Percentiles rank a stretch among this genome's conserved stretches.
Evolutionary conservation across 2,329 filamentous ascomycete genomes (phyloP).

Genomic region (Fusarium oxysporum): DNA sequence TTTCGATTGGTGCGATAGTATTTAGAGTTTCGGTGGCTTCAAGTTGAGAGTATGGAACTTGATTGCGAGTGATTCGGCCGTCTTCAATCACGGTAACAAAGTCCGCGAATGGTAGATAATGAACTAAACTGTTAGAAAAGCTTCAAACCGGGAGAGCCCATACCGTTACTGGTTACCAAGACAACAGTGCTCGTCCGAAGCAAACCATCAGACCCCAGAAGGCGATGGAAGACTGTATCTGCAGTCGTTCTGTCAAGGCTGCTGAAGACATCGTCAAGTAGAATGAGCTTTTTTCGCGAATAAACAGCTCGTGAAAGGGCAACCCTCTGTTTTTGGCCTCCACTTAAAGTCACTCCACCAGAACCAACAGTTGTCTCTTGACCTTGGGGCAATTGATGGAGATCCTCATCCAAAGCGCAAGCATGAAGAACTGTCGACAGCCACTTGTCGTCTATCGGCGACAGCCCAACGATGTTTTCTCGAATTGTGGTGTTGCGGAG

Average conservation of each 20-base stretch:
- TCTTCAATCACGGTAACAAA: slow-evolving; percentile 43
- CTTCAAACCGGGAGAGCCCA: rapidly evolving
- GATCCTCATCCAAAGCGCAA: slow-evolving; percentile 52
- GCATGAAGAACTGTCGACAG: slow-evolving; percentile 46
- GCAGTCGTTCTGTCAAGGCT: slow-evolving; percentile 59
- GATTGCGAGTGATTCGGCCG: slow-evolving; percentile 37
- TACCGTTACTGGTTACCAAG: slow-evolving; percentile 18
- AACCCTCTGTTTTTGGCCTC: slow-evolving; percentile 58
- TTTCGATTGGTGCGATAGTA: neutral
- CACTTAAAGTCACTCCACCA: slow-evolving; percentile 57
- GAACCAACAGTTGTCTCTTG: slow-evolving; percentile 54
- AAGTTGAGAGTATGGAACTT: slow-evolving; percentile 38
- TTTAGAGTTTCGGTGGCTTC: slow-evolving; percentile 5
- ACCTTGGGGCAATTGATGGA: slow-evolving; percentile 47
- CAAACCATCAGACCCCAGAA: slow-evolving; percentile 57
- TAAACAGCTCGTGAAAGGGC: slow-evolving; percentile 62
- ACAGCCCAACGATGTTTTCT: slow-evolving; percentile 53
- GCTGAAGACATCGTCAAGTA: slow-evolving; percentile 62
- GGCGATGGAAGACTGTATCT: slow-evolving; percentile 54
- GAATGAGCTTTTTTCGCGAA: slow-evolving; percentile 50
- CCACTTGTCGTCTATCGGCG: slow-evolving; percentile 45
- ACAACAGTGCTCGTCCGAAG: slow-evolving; percentile 53
- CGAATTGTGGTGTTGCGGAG: slow-evolving; percentile 55
- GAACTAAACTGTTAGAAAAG: slow-evolving; percentile 22
- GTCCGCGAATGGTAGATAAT: slow-evolving; percentile 43